Conservation (phyloP, 192 early-diverging fungal species). For the Umbelopsis sp. region DNA sequence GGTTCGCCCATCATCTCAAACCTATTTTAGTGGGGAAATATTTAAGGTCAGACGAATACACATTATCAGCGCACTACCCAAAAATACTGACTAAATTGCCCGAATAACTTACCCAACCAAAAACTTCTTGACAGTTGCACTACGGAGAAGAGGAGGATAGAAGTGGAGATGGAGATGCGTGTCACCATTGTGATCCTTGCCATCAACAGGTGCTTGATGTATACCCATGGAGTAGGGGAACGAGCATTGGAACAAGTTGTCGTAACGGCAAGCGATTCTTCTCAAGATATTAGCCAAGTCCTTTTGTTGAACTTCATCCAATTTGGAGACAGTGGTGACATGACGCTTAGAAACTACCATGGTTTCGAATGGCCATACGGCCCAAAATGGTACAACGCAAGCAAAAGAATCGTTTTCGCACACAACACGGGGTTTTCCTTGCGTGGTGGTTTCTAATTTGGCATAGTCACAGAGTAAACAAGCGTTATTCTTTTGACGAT, state of each 20-base stretch:
- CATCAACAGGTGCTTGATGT: slow-evolving; percentile 81
- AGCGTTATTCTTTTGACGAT: slow-evolving; percentile 52
- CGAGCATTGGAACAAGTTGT: slow-evolving; percentile 87
- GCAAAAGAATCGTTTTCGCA: slow-evolving; percentile 81
- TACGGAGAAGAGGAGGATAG: slow-evolving; percentile 92
- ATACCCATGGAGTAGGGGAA: slow-evolving; percentile 99
- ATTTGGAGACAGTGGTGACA: slow-evolving; percentile 51
- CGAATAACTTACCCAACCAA: slow-evolving; percentile 81
- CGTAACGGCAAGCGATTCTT: slow-evolving; percentile 83
- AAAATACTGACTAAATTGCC: not conserved
- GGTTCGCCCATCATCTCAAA: slow-evolving; percentile 95
- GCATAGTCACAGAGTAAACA: slow-evolving; percentile 90
- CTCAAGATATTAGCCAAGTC: slow-evolving; percentile 80
- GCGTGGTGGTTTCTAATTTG: slow-evolving; percentile 47
- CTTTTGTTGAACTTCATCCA: slow-evolving; percentile 48
- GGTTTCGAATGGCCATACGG: slow-evolving; percentile 95
- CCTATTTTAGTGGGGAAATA: slow-evolving; percentile 34
- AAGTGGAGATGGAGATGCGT: slow-evolving; percentile 93
- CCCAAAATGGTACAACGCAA: slow-evolving; percentile 94
- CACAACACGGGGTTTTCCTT: slow-evolving; percentile 65
- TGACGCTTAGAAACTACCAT: slow-evolving; percentile 79
- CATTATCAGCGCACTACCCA: not conserved
- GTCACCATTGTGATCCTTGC: slow-evolving; percentile 46
- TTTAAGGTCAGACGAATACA: not conserved
- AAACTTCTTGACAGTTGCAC: slow-evolving; percentile 91